Base-by-base conservation (phyloP, 352 stramenopile genomes). In the Pythium dissotocum region DNA sequence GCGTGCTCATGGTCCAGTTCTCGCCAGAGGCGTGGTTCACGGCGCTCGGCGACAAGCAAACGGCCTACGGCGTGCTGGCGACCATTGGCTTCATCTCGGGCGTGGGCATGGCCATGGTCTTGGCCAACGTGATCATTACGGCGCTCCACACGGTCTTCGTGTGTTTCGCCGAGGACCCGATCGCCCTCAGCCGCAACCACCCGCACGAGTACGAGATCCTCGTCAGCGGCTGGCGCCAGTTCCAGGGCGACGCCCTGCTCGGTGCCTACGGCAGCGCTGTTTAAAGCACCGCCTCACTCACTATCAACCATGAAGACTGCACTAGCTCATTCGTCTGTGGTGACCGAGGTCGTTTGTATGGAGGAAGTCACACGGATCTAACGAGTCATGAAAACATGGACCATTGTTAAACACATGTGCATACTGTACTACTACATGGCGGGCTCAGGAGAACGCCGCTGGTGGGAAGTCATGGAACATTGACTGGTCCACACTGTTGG, bases 141-240 rank as follows among this genome's bases (percentile, higher is more conserved):
- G 83, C 84, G 61, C 81, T 95, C 6, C 87, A 95, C 77, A 95
- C 87, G 36, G 75, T 95, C 21, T 95, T 95, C 67, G 87, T 95
- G 51, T 95, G 87, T 73, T 95, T 95, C 71, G 87, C 87, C 26
- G 87, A 95, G 79, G 87, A 95, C 49, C 87, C 87, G 26, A 82
- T 92, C 21, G 83, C 85, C 49, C 89, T 95, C 51, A 91, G 84
- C 62, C 85, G 85, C 70, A 90, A 93, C 69, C 87, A 95, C 66
- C 87, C 85, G 32, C 76, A 82, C 40, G 83, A 94, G 65, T 95
- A 95, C 73, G 82, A 93, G 40, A 77, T 82, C 4, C 75, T 95
- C 36, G 84, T 95, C 32, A 62, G 69, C 48, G 83, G 84, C 32
- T 95, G 85, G 85, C 87, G 86, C 53, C 77, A 96, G 55, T 95